phyloP scores from a whole-genome alignment of 2,329 filamentous ascomycete genomes.

The Diaporthe ampelina region DNA sequence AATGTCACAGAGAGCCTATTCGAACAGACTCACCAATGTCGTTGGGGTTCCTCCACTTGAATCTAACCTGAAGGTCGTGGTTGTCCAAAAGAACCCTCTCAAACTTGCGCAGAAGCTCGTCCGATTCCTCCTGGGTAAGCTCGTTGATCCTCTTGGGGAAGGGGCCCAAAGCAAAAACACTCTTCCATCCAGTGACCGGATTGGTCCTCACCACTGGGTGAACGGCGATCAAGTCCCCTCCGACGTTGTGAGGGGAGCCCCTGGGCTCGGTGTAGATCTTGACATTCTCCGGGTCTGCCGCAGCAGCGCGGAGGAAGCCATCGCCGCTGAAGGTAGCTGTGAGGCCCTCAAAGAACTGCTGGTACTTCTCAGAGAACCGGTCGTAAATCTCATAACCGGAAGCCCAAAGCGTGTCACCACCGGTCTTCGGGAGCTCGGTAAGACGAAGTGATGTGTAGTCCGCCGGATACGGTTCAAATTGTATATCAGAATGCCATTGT shows the following conservation, averaged over 20 bases:
- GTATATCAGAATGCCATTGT: slow-evolving; percentile 68
- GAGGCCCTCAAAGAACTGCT: slow-evolving; percentile 65
- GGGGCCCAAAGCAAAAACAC: slow-evolving; percentile 46
- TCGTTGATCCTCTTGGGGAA: slow-evolving; percentile 47
- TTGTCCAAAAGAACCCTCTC: slow-evolving; percentile 36
- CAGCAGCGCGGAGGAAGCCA: slow-evolving; percentile 55
- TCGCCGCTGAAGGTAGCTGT: slow-evolving; percentile 61
- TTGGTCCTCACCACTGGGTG: slow-evolving; percentile 49
- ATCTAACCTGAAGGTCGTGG: slow-evolving; percentile 41
- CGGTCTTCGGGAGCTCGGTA: slow-evolving; percentile 67
- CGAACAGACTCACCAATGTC: slow-evolving; percentile 35
- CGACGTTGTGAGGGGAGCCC: slow-evolving; percentile 45
- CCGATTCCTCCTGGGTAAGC: slow-evolving; percentile 40
- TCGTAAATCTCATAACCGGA: slow-evolving; percentile 74
- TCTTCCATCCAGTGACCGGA: slow-evolving; percentile 49
- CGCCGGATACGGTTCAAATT: slow-evolving; percentile 70
- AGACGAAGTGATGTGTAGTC: slow-evolving; percentile 74
- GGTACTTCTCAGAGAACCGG: slow-evolving; percentile 63
- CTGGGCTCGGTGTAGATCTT: slow-evolving; percentile 52
- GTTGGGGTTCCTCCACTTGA: slow-evolving; percentile 42
- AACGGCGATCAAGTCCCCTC: slow-evolving; percentile 43
- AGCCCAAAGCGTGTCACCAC: slow-evolving; percentile 74
- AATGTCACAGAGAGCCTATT: no score
- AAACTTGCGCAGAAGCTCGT: slow-evolving; percentile 40
- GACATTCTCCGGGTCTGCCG: slow-evolving; percentile 46